A percentile compares a stretch with the other conserved stretches of the same genome.
phyloP scores from a whole-genome alignment of 1,139 yeast species.

The Nakaseomyces sp. region DNA sequence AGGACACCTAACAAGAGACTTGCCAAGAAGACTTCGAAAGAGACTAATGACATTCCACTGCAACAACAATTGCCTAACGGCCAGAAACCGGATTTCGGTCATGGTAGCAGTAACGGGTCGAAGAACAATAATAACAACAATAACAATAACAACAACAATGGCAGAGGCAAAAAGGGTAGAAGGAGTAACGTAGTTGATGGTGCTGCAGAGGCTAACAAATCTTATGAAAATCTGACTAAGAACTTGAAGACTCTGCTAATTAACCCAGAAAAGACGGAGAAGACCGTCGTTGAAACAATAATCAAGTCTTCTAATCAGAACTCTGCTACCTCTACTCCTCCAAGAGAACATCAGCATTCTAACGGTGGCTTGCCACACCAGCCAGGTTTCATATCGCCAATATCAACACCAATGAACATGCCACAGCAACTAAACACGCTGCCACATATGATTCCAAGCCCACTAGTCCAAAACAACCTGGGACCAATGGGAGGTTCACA shows the following conservation, averaged over 20 bases:
- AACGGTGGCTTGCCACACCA: background rate
- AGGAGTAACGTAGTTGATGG: background rate
- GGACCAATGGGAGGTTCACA: slow-evolving; percentile 4
- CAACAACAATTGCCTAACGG: slow-evolving; percentile 28
- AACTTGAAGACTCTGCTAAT: slow-evolving; percentile 17
- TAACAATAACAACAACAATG: slow-evolving; percentile 1
- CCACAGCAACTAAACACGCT: slow-evolving; percentile 12
- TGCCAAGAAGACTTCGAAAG: slow-evolving; percentile 11
- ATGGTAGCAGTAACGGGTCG: slow-evolving; percentile 7
- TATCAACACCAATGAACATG: slow-evolving; percentile 13
- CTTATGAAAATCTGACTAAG: slow-evolving; percentile 15
- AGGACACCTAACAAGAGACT: slow-evolving; percentile 10
- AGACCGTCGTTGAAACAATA: slow-evolving; percentile 3
- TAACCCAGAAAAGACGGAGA: slow-evolving; percentile 9
- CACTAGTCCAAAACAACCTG: background rate
- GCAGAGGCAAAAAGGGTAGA: slow-evolving; percentile 6
- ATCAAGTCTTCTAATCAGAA: background rate
- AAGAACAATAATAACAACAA: slow-evolving; percentile 1
- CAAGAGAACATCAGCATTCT: background rate
- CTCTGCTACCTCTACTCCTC: slow-evolving; percentile 3
- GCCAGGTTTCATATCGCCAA: slow-evolving; percentile 8
- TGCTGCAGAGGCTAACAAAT: slow-evolving; percentile 7
- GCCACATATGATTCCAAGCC: background rate
- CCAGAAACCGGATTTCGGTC: slow-evolving; percentile 27
- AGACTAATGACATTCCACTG: slow-evolving; percentile 13